phyloP scores from a whole-genome alignment of 345 rosid species.

The Aquilaria yunnanensis region DNA sequence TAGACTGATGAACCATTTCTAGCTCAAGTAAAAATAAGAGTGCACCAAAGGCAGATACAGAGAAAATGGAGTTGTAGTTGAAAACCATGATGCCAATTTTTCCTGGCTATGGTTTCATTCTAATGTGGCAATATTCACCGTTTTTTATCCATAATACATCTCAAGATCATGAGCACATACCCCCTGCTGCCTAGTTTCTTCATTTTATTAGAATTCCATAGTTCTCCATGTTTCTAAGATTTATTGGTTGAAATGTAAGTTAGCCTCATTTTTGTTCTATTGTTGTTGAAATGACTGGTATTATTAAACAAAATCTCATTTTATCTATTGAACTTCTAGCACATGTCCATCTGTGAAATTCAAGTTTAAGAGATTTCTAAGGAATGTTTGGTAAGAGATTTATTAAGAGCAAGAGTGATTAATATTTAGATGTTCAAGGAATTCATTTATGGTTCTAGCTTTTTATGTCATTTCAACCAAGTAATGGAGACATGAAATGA shows the following conservation, averaged over 20 bases:
- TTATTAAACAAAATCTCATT: not conserved
- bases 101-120: slow-evolving; percentile 62
- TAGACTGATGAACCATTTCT: no score
- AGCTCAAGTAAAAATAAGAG: slow-evolving; percentile 60
- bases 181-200: slow-evolving; percentile 75
- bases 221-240: not conserved
- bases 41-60: slow-evolving; percentile 63
- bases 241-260: slow-evolving; percentile 18
- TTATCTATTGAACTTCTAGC: no score
- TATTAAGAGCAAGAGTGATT: no score
- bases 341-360: no score
- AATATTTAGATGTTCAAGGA: no score
- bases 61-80: slow-evolving; percentile 64
- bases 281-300: slow-evolving; percentile 8
- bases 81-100: slow-evolving; percentile 59
- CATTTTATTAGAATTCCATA: not conserved
- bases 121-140: slow-evolving; percentile 95
- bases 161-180: slow-evolving; percentile 86
- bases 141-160: slow-evolving; percentile 73
- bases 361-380: no score
- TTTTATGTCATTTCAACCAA: no score
- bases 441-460: no score
- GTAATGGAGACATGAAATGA: no score
- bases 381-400: no score
- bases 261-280: slow-evolving; percentile 8